phyloP scores from a whole-genome alignment of 495 filamentous ascomycete genomes.

The Tuber aestivum region DNA sequence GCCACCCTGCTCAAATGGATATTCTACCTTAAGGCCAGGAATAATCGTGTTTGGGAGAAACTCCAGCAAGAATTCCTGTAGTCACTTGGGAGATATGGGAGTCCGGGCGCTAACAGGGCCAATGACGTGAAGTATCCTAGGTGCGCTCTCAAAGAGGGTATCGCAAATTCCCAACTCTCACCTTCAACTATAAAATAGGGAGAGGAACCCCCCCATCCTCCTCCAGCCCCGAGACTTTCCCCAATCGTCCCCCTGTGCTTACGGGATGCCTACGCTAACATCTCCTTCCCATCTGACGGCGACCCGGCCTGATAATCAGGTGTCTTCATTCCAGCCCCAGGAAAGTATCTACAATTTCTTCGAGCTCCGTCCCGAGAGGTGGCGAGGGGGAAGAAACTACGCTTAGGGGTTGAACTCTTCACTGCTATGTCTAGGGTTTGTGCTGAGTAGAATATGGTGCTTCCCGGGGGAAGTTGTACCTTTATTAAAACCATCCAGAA shows the following conservation, averaged over 20 bases:
- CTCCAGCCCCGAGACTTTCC: constrained; percentile 52
- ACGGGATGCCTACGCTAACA: too few species aligned
- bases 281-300: too few species aligned
- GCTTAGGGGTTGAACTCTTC: constrained; percentile 48
- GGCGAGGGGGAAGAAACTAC: constrained; percentile 27
- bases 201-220: constrained; percentile 53
- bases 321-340: too few species aligned
- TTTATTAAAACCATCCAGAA: constrained; percentile 63
- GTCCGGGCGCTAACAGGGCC: constrained; percentile 36
- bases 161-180: constrained; percentile 5
- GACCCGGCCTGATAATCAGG: too few species aligned
- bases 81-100: constrained; percentile 42
- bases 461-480: constrained; percentile 71
- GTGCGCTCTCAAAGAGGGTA: constrained; percentile 53
- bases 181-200: too few species aligned
- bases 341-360: too few species aligned
- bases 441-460: constrained; percentile 61
- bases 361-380: constrained; percentile 45
- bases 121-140: constrained; percentile 47
- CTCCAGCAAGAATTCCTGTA: constrained; percentile 50
- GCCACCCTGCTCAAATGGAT: constrained; percentile 63
- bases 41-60: constrained; percentile 47
- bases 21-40: constrained; percentile 50
- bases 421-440: constrained; percentile 56
- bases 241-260: not conserved